A percentile compares a stretch with the other conserved stretches of the same genome.
Conservation (phyloP, 345 rosid species). For the Populus simonii region DNA sequence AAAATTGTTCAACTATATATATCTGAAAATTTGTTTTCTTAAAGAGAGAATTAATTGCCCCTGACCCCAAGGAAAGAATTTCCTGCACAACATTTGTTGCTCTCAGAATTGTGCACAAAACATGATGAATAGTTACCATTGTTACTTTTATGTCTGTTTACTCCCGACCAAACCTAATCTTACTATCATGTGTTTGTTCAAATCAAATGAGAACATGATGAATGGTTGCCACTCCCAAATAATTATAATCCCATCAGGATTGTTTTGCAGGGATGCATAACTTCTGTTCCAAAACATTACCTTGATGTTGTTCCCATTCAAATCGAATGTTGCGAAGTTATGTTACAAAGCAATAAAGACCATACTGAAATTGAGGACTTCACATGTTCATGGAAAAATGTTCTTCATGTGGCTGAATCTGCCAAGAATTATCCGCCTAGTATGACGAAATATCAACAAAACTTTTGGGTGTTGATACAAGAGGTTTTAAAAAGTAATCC, state of each 20-base stretch:
- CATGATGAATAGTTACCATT: too few relatives aligned
- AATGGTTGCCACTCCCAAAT: constrained; percentile 1
- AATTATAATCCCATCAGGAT: background rate
- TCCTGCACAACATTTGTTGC: too few relatives aligned
- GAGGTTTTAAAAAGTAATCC: constrained; percentile 60
- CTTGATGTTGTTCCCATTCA: constrained; percentile 62
- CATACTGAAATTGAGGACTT: constrained; percentile 32
- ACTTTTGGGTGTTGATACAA: constrained; percentile 58
- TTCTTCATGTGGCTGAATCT: constrained; percentile 52
- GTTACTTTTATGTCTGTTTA: too few relatives aligned
- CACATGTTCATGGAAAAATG: constrained; percentile 52
- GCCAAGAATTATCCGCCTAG: constrained; percentile 42
- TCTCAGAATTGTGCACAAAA: too few relatives aligned
- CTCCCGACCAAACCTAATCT: too few relatives aligned
- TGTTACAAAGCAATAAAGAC: constrained; percentile 28
- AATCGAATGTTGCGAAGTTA: constrained; percentile 40
- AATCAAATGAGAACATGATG: background rate
- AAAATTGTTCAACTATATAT: too few relatives aligned
- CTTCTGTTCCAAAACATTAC: constrained; percentile 50
- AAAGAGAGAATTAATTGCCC: too few relatives aligned
- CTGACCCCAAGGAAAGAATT: too few relatives aligned
- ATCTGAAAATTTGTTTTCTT: too few relatives aligned
- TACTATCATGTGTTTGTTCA: background rate
- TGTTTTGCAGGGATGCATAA: constrained; percentile 60
- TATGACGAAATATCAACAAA: constrained; percentile 59